phyloP scores from a whole-genome alignment of 495 filamentous ascomycete genomes.

The Pseudomonodictys pantanalensis region DNA sequence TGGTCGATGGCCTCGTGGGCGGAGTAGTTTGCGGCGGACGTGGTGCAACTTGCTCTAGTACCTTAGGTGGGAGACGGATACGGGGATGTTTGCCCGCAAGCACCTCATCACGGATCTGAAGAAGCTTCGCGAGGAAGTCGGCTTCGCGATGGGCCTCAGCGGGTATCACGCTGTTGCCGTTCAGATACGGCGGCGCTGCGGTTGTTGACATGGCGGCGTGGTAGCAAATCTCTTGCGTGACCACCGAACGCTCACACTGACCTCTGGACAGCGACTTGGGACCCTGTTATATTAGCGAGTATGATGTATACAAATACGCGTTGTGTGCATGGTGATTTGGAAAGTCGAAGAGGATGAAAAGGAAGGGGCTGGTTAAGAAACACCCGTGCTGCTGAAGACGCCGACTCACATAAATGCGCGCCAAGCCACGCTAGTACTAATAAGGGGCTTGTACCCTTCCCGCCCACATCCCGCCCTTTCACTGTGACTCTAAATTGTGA shows the following conservation, averaged over 20 bases:
- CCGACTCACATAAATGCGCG: background rate
- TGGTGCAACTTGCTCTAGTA: conserved; percentile 52
- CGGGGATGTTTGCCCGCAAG: conserved; percentile 70
- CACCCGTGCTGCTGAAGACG: background rate
- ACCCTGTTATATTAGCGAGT: conserved; percentile 2
- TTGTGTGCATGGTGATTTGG: background rate
- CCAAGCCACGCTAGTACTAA: background rate
- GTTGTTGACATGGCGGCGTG: conserved; percentile 30
- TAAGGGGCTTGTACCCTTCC: background rate
- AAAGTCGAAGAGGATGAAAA: background rate
- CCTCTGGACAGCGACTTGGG: background rate
- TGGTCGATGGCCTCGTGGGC: conserved; percentile 21
- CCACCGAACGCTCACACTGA: background rate
- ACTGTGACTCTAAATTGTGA: too few relatives aligned
- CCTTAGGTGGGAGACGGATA: conserved; percentile 63
- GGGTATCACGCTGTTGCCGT: conserved; percentile 29
- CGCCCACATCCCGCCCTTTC: too few relatives aligned
- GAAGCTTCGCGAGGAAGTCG: conserved; percentile 64
- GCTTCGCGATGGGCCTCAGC: conserved; percentile 30
- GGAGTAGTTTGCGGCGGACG: conserved; percentile 28
- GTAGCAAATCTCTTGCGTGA: background rate
- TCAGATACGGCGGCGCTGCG: conserved; percentile 29
- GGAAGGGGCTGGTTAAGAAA: conserved; percentile 14
- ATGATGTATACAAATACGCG: conserved; percentile 7
- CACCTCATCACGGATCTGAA: conserved; percentile 72